Conservation (phyloP, 2,329 filamentous ascomycete genomes). For the Ophiocordyceps camponoti-leonardi region DNA sequence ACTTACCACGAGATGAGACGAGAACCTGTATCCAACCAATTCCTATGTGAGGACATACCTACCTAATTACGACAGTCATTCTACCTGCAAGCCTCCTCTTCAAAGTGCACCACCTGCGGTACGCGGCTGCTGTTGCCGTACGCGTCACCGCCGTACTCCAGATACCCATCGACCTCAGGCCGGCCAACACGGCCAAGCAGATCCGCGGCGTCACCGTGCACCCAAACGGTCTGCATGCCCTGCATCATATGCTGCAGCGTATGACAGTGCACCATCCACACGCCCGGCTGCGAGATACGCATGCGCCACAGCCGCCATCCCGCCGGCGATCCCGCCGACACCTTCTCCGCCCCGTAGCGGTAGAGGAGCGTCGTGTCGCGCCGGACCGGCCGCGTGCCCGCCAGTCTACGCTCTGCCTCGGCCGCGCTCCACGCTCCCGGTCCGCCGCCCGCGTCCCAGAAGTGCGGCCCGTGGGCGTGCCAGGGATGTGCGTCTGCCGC, state of each 20-base stretch:
- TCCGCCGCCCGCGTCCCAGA: constrained; percentile 5
- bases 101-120: not conserved
- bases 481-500: constrained; percentile 3
- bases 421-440: constrained; percentile 2
- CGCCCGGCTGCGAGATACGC: constrained; percentile 22
- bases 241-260: constrained; percentile 40
- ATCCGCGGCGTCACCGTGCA: not conserved
- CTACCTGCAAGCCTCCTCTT: too few relatives aligned
- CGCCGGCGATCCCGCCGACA: constrained; percentile 17
- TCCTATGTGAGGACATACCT: too few relatives aligned
- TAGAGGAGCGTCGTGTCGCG: constrained; percentile 24
- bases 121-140: constrained; percentile 19
- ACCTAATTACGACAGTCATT: too few relatives aligned
- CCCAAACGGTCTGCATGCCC: constrained; percentile 6
- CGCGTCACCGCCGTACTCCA: constrained; percentile 25
- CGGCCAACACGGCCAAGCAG: not conserved
- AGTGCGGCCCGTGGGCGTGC: constrained; percentile 6
- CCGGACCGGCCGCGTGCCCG: constrained; percentile 13
- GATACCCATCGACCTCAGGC: constrained; percentile 15
- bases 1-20: too few relatives aligned
- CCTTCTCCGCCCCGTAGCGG: not conserved
- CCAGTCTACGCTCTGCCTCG: constrained; percentile 1
- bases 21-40: too few relatives aligned
- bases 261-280: constrained; percentile 48
- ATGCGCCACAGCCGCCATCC: constrained; percentile 48